A percentile compares a stretch with the other conserved stretches of the same genome.
Conservation (phyloP, 805 yeast species). For the Wickerhamomyces sydowiorum region DNA sequence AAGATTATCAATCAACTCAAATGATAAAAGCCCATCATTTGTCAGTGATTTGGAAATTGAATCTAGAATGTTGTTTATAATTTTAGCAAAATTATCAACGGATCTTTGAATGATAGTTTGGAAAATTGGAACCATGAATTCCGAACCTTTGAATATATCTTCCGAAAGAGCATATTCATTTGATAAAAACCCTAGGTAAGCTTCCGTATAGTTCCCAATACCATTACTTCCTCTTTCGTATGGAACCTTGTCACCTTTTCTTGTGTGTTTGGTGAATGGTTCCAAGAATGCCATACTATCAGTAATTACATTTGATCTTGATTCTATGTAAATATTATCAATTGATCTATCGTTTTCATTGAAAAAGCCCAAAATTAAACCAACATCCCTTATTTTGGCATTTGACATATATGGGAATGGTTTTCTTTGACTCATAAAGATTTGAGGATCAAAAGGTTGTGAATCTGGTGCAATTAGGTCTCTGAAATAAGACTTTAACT, state of each 20-base stretch:
- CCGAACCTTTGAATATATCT: constrained; percentile 33
- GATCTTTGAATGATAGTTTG: constrained; percentile 28
- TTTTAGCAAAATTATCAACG: constrained; percentile 31
- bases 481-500: constrained; percentile 44
- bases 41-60: constrained; percentile 36
- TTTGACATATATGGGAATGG: constrained; percentile 37
- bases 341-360: constrained; percentile 25
- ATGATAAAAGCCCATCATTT: constrained; percentile 46
- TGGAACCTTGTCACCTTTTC: constrained; percentile 35
- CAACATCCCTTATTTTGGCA: constrained; percentile 29
- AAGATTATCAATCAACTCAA: constrained; percentile 52
- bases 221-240: constrained; percentile 62
- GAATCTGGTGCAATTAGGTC: constrained; percentile 34
- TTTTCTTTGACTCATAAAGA: constrained; percentile 31
- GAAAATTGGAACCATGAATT: constrained; percentile 24
- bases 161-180: constrained; percentile 43
- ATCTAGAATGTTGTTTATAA: constrained; percentile 32
- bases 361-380: constrained; percentile 42
- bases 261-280: constrained; percentile 37
- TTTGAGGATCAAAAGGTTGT: constrained; percentile 40
- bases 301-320: constrained; percentile 35
- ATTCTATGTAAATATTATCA: constrained; percentile 32
- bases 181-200: constrained; percentile 41
- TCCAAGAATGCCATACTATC: constrained; percentile 41
- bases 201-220: constrained; percentile 46